Evolutionary conservation across 495 filamentous ascomycete genomes (phyloP), one percentile per base, ranked within the genome.

Genomic region (Penicillium manginii): DNA sequence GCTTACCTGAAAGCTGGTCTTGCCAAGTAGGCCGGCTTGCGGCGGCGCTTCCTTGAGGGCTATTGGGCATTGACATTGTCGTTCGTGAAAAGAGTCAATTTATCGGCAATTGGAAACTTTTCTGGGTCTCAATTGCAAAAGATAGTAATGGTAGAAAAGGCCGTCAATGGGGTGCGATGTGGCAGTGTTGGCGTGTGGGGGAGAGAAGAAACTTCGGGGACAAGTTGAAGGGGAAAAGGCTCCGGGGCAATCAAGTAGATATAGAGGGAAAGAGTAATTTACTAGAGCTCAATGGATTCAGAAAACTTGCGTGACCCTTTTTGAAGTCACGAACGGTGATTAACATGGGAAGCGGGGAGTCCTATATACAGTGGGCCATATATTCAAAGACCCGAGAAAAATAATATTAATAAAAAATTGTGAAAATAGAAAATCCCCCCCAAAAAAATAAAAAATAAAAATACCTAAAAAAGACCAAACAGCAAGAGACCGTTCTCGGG

Each of bases 1-100:
- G 67, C 77, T 63, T 73, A 84, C 83, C 76, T 60, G 77, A 61
- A 39, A 86, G 79, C 64, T 76, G 78, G 31, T 80, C 75, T 63
- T 84, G 80, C 82, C 83, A 85, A 50, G 61, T 74, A 15, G 59
- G 54, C 35, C 66, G 67, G 31, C 33, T 46, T 12, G 52, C 52
- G 58, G 26, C 46, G 47, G 50, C 48, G 52, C 35, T 64, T 46
- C 58, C 66, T 61, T 66, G 69, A 11, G 62, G 50, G 32, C 63
- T 70, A 31, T 43, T 68, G 39, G 65, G 63, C 26, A 65, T 55
- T 22, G 74, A 68, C 70, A 76, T 78, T 52, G 50, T 73, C 52
- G 54, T 48, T 53, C 18, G 54, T 54, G 17, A 51, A 45, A 19
- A 50, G 40, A 53, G 23, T 22, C 23, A 37, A 58, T 50, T 1